Base-by-base conservation (phyloP, 768 basidiomycete genomes). In the Brasilioporus rufonigricans region DNA sequence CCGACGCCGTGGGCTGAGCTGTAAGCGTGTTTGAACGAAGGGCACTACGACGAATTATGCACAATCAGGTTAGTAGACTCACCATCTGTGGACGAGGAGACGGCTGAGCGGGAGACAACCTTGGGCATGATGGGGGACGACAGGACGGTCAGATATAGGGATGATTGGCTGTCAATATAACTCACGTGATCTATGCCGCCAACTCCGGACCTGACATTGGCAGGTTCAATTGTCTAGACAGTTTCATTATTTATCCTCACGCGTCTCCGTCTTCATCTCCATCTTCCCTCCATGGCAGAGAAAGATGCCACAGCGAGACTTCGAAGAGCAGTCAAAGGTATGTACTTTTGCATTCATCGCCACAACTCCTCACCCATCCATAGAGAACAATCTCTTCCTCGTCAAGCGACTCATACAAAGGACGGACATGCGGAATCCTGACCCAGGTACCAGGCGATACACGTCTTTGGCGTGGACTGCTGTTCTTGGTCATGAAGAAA, bases 391-490 rank as follows among this genome's bases (percentile, higher is more conserved):
- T 74, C 83, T 97, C 60, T 88, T 94, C 62, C 84, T 96, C 57
- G 91, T 97, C 65, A 89, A 86, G 74, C 82, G 95, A 33, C 85
- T 98, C 61, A 79, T 93, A 51, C 84, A 90, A 70, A 76, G 88
- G 62, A 87, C 87, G 10, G 93, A 97, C 65, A 84, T 97, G 78
- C 84, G 95, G 21, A 98, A 98, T 73, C 85, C 92, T 10, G 95
- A 98, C 73, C 78, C 86, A 12, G 80, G 79, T 16, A 75, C 83
- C 23, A 82, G 81, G 60, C 81, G 91, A 9, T 87, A 88, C 67
- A 97, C 95, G 0, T 93, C 91, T 13, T 72, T 98, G 10, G 91
- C 93, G 5, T 98, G 93, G 93, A 85, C 94, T 2, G 93, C 93
- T 21, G 82, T 89, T 1, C 81, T 91, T 36, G 93, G 91, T 0